Evolutionary conservation across 441 rosid species (phyloP).

Genomic region (Adansonia rubrostipa): DNA sequence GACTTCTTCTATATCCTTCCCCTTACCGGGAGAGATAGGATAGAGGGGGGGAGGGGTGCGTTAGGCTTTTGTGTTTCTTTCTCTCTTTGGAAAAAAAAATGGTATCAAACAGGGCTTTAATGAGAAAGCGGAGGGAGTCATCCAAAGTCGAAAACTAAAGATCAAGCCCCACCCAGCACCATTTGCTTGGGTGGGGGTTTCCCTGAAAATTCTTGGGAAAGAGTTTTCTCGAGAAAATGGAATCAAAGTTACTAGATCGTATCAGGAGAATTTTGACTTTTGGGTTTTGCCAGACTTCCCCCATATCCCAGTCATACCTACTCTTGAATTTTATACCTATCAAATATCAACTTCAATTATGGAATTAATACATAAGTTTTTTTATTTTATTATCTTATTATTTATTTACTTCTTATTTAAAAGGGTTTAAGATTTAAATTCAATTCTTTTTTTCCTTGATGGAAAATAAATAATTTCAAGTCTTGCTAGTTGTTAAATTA

Average conservation of each 20-base stretch:
- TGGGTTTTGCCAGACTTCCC: neutral
- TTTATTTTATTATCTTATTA: neutral
- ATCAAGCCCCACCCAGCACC: neutral
- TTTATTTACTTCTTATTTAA: neutral
- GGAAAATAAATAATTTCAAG: no score
- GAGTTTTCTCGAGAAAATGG: slow-evolving; percentile 10
- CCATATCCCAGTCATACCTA: neutral
- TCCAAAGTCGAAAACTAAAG: neutral
- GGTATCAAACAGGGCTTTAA: neutral
- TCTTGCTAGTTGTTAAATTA: no score
- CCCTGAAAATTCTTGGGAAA: slow-evolving; percentile 14
- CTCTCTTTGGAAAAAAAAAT: neutral
- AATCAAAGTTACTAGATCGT: neutral
- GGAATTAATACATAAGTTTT: neutral
- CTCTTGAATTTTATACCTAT: neutral
- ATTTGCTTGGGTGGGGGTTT: neutral
- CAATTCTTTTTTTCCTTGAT: no score
- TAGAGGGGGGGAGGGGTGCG: neutral
- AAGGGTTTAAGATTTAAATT: no score
- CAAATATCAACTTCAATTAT: neutral
- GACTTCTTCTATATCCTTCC: neutral
- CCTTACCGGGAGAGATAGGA: neutral
- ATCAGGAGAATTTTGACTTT: neutral
- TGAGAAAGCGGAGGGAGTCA: neutral
- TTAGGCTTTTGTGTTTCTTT: neutral